phyloP scores from a whole-genome alignment of 768 basidiomycete genomes.

The Termitomyces sp. region DNA sequence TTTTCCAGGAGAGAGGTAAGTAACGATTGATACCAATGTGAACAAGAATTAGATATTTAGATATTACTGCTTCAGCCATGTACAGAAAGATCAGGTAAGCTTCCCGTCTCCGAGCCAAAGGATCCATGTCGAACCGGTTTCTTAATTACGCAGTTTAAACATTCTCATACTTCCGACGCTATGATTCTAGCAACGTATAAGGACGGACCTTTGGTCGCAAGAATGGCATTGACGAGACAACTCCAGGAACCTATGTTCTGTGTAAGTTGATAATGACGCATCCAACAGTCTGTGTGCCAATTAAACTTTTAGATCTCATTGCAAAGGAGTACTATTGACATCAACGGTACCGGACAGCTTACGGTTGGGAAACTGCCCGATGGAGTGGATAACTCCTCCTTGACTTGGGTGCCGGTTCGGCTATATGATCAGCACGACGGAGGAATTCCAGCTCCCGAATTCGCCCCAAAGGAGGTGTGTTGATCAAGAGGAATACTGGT shows the following conservation, averaged over 20 bases:
- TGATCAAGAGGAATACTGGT: neutral
- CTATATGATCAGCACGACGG: neutral
- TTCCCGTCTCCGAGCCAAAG: neutral
- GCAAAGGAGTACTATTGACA: neutral
- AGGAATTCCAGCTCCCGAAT: neutral
- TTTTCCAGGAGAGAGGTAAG: neutral
- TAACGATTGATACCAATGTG: neutral
- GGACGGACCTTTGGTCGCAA: neutral
- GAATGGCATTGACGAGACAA: neutral
- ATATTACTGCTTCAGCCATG: neutral
- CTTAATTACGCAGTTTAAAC: neutral
- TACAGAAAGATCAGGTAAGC: neutral
- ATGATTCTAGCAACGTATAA: neutral
- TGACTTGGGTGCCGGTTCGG: neutral
- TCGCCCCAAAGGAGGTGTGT: neutral
- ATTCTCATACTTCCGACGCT: neutral
- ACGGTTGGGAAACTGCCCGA: neutral
- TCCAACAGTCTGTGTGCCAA: too few relatives aligned
- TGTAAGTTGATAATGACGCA: neutral
- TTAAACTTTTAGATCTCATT: too few relatives aligned
- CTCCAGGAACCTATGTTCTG: neutral
- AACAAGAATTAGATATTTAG: neutral
- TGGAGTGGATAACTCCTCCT: neutral
- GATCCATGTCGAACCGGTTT: neutral
- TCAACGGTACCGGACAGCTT: neutral